phyloP scores from a whole-genome alignment of 257 asterid species.

The Thymus quinquecostatus region DNA sequence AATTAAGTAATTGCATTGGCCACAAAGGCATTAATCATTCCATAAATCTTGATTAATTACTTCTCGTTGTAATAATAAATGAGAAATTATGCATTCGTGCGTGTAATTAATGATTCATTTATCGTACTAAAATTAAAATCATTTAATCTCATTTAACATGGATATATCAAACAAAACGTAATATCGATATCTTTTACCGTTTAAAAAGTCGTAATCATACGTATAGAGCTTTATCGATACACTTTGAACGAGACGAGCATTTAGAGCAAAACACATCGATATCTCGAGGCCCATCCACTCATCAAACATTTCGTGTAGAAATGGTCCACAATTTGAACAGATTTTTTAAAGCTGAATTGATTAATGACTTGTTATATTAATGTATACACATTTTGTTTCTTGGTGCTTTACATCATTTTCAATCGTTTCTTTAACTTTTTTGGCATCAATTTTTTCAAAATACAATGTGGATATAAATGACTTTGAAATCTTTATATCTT shows the following conservation, averaged over 20 bases:
- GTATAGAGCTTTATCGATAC: too few relatives aligned
- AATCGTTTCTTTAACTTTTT: not conserved
- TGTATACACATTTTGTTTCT: constrained; percentile 23
- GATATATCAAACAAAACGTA: too few relatives aligned
- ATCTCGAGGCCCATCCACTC: not conserved
- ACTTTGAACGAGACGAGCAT: too few relatives aligned
- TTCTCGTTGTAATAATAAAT: not conserved
- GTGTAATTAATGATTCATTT: not conserved
- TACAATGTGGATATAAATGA: constrained; percentile 8
- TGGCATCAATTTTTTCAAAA: constrained; percentile 11
- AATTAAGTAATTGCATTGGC: too few relatives aligned
- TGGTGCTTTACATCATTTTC: constrained; percentile 38
- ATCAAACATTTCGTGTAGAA: not conserved
- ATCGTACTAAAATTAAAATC: too few relatives aligned
- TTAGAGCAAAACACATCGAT: not conserved
- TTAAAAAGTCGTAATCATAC: too few relatives aligned
- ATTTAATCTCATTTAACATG: too few relatives aligned
- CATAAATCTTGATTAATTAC: not conserved
- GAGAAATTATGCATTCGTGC: not conserved
- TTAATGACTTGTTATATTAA: too few relatives aligned
- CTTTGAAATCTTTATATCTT: constrained; percentile 12
- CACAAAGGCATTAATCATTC: not conserved
- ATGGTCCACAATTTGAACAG: constrained; percentile 23
- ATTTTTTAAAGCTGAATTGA: not conserved
- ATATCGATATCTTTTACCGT: too few relatives aligned